Evolutionary conservation across 2,329 filamentous ascomycete species (phyloP).

Genomic region (Colletotrichum sp.): DNA sequence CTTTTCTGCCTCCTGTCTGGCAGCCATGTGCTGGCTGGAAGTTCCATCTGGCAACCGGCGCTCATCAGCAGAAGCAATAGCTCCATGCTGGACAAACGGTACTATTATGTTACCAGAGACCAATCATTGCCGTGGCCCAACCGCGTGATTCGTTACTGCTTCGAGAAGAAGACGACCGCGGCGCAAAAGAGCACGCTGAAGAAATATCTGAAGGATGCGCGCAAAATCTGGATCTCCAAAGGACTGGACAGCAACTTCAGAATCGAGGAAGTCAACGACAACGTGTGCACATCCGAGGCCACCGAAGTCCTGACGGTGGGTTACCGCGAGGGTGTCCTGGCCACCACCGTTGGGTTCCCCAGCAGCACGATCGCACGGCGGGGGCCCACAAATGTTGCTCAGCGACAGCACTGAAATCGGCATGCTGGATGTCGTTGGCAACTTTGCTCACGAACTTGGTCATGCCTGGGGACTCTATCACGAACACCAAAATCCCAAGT

Average conservation of each 20-base stretch:
- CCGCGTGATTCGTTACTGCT: not conserved
- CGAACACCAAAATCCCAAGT: slow-evolving; percentile 31
- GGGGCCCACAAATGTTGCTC: not conserved
- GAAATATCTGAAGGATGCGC: not conserved
- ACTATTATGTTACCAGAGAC: not conserved
- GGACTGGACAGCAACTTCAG: slow-evolving; percentile 13
- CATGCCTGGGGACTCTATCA: slow-evolving; percentile 31
- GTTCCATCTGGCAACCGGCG: not conserved
- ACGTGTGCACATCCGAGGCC: slow-evolving; percentile 2
- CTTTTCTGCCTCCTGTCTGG: not conserved
- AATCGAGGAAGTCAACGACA: slow-evolving; percentile 13
- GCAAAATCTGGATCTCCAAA: not conserved
- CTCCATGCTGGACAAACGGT: not conserved
- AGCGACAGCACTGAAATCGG: slow-evolving; percentile 1
- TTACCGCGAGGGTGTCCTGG: not conserved
- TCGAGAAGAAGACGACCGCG: not conserved
- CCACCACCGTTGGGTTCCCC: not conserved
- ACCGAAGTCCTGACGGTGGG: not conserved
- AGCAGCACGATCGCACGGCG: not conserved
- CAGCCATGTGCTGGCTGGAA: not conserved
- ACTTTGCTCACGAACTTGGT: slow-evolving; percentile 31
- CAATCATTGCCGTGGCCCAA: not conserved
- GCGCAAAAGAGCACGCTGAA: not conserved
- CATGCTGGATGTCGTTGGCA: slow-evolving; percentile 16
- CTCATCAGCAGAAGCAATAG: not conserved